phyloP scores from a whole-genome alignment of 768 basidiomycete genomes.

The Mrakia frigida region DNA sequence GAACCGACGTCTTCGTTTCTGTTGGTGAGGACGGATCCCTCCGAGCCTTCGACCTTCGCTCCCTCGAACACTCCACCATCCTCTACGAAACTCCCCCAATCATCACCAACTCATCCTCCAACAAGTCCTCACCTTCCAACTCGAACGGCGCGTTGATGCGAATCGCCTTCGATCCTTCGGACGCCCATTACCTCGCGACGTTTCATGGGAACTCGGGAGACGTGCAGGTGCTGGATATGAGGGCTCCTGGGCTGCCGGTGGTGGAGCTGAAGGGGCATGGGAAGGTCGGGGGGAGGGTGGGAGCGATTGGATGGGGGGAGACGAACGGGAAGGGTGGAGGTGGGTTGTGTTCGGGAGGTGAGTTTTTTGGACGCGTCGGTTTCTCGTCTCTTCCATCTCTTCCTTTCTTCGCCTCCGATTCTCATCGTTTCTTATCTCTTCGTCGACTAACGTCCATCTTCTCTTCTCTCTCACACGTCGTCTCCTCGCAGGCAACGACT shows the following conservation, averaged over 20 bases:
- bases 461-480: background rate
- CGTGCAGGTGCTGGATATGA: slow-evolving; percentile 92
- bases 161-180: slow-evolving; percentile 83
- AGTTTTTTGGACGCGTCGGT: too few relatives aligned
- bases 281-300: slow-evolving; percentile 55
- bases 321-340: slow-evolving; percentile 50
- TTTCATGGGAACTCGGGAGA: slow-evolving; percentile 90
- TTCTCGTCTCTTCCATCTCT: slow-evolving; percentile 37
- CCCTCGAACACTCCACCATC: slow-evolving; percentile 96
- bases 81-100: slow-evolving; percentile 73
- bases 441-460: background rate
- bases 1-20: slow-evolving; percentile 94
- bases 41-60: slow-evolving; percentile 92
- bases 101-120: slow-evolving; percentile 41
- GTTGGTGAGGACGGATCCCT: slow-evolving; percentile 96
- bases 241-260: slow-evolving; percentile 90
- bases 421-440: background rate
- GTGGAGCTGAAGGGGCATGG: slow-evolving; percentile 83
- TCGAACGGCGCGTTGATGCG: slow-evolving; percentile 64
- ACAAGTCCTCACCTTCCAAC: background rate
- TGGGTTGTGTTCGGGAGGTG: slow-evolving; percentile 80
- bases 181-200: slow-evolving; percentile 93
- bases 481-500: background rate
- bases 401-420: background rate
- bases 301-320: slow-evolving; percentile 85